Evolutionary conservation across 805 yeast species (phyloP).

Genomic region (Spathaspora passalidarum): DNA sequence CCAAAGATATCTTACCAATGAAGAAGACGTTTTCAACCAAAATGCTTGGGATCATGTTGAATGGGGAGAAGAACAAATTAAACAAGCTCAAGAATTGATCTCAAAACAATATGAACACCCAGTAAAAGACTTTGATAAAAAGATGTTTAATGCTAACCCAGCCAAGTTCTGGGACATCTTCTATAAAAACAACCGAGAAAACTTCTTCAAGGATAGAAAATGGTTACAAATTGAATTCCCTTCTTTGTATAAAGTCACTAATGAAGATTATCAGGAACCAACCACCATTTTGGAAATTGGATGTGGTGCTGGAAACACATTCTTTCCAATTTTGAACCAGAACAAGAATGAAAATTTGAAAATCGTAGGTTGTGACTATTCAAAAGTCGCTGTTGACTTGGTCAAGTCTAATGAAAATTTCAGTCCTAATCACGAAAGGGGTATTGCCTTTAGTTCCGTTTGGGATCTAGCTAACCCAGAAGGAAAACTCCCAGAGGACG

Average conservation of each 20-base stretch:
- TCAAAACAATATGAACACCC: slow-evolving; percentile 75
- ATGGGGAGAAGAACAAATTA: slow-evolving; percentile 89
- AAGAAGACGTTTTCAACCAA: slow-evolving; percentile 82
- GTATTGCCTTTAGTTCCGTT: slow-evolving; percentile 73
- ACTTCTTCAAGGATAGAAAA: slow-evolving; percentile 93
- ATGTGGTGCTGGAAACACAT: slow-evolving; percentile 97
- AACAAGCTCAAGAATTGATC: slow-evolving; percentile 72
- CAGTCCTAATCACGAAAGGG: slow-evolving; percentile 44
- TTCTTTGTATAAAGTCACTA: slow-evolving; percentile 69
- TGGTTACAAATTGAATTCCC: slow-evolving; percentile 98
- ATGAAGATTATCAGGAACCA: slow-evolving; percentile 62
- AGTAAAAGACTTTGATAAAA: slow-evolving; percentile 83
- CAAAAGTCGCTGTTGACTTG: slow-evolving; percentile 83
- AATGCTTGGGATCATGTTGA: slow-evolving; percentile 98
- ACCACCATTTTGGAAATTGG: slow-evolving; percentile 85
- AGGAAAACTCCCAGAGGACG: slow-evolving; percentile 75
- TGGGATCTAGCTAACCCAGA: slow-evolving; percentile 91
- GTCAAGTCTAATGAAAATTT: slow-evolving; percentile 66
- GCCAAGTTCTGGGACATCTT: slow-evolving; percentile 95
- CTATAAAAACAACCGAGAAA: slow-evolving; percentile 85
- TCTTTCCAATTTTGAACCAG: slow-evolving; percentile 82
- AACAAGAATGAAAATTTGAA: slow-evolving; percentile 75
- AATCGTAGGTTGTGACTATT: slow-evolving; percentile 85
- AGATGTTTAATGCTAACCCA: slow-evolving; percentile 76
- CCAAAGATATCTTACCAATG: slow-evolving; percentile 68